Base-by-base conservation (phyloP, 2,329 filamentous ascomycete species). In the Zasmidium angulare region DNA sequence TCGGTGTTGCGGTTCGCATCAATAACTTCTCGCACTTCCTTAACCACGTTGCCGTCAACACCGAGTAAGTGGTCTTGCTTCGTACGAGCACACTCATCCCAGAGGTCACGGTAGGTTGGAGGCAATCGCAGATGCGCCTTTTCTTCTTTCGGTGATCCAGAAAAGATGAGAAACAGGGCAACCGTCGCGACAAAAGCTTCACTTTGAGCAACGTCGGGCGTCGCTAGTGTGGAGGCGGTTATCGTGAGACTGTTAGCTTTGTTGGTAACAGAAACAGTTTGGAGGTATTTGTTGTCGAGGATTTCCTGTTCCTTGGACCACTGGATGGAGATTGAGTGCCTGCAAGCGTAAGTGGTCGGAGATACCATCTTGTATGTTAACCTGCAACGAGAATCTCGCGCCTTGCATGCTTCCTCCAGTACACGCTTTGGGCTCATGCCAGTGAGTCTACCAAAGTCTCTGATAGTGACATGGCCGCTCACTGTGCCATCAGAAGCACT, bases 401-500 rank as follows among this genome's bases (percentile, higher is more conserved):
- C 85, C 67, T 89, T 88, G 72, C 93, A 96, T n/a, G 90, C 85
- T 73, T 97, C 93, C 73, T 97, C 92, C 12, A 98, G 77, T 24
- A 90, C 82, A 64, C 89, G 84, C 62, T 86, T 84, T 17, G 93
- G 93, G 66, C 80, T 89, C 26, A 96, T 76, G 7, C 93, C 93
- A 14, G 84, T 84, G 79, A 86, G 87, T 73, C 91, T 91, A 1
- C 91, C 92, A 80, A 98, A 97, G 68, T 97, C 89, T 47, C 90
- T 82, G 51, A 96, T 82, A 0, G 79, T 82, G 2, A 91, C 75
- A 58, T 82, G 86, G 2, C 36, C 56, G 19, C 19, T 31, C 53
- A 19, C 43, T 10, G 29, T 31, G 11, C 57, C 59, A n/a, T 53
- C 53, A 22, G 53, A 48, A 12, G 51, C 46, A 53, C 22, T 55